Conservation (phyloP, 768 basidiomycete species). For the Pleurotus djamor region DNA sequence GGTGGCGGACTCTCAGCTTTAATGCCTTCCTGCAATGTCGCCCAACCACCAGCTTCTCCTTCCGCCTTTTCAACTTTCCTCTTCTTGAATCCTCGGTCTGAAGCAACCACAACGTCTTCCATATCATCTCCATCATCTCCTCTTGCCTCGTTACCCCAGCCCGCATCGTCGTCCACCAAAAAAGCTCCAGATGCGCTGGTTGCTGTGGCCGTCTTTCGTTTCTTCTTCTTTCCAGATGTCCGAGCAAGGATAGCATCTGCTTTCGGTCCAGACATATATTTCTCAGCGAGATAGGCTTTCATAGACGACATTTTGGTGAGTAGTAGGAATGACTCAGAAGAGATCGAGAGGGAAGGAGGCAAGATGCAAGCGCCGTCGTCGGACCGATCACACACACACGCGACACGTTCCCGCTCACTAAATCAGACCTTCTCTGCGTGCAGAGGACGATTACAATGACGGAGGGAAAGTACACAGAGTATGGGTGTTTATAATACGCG, state of each 20-base stretch:
- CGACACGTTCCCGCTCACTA: too few species aligned
- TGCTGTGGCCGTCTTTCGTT: constrained; percentile 49
- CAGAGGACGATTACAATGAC: too few species aligned
- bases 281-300: constrained; percentile 84
- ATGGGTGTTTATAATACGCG: too few species aligned
- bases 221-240: constrained; percentile 62
- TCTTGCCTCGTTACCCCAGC: constrained; percentile 53
- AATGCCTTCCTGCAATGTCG: constrained; percentile 57
- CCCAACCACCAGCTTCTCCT: constrained; percentile 58
- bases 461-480: too few species aligned
- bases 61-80: constrained; percentile 39
- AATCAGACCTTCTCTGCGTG: too few species aligned
- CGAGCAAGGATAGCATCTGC: constrained; percentile 91
- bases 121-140: constrained; percentile 54
- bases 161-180: constrained; percentile 71
- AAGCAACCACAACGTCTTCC: constrained; percentile 65
- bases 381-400: too few species aligned
- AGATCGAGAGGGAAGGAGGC: too few species aligned
- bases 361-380: too few species aligned
- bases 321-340: neutral
- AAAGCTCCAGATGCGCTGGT: constrained; percentile 23
- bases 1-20: constrained; percentile 51
- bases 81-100: constrained; percentile 80
- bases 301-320: constrained; percentile 44
- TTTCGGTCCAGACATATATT: constrained; percentile 96